phyloP scores from a whole-genome alignment of 129 eudicot genomes.

The Solidago caesia region DNA sequence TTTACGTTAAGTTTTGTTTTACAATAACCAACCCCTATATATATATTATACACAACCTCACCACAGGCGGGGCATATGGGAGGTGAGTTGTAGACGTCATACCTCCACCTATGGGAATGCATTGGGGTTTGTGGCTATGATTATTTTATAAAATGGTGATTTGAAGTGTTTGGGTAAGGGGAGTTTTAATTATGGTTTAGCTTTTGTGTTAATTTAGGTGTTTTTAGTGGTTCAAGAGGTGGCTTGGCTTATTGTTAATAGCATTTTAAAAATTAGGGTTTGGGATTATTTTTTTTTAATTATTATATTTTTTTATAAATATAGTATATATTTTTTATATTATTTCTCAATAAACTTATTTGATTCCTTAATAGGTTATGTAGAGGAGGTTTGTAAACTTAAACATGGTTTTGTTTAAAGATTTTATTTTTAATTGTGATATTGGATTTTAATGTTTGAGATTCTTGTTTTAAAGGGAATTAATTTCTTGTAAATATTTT shows the following conservation, averaged over 20 bases:
- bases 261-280: conserved; percentile 7
- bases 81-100: no score
- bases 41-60: not conserved
- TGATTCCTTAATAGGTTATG: not conserved
- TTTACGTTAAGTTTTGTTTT: no score
- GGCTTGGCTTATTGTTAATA: conserved; percentile 8
- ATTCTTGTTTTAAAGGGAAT: not conserved
- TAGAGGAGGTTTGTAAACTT: not conserved
- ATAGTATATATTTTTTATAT: no score
- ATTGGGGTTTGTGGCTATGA: conserved; percentile 16
- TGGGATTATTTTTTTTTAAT: not conserved
- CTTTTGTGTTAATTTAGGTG: conserved; percentile 1
- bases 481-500: not conserved
- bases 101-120: conserved; percentile 11
- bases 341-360: not conserved
- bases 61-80: no score
- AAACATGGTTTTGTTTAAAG: not conserved
- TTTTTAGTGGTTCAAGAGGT: conserved; percentile 10
- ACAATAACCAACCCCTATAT: no score
- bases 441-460: conserved; percentile 8
- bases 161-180: conserved; percentile 14
- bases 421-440: not conserved
- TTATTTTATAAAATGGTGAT: not conserved
- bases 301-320: not conserved
- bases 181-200: not conserved